Conservation (phyloP, 169 alveolate species). For the Cryptosporidium meleagridis region DNA sequence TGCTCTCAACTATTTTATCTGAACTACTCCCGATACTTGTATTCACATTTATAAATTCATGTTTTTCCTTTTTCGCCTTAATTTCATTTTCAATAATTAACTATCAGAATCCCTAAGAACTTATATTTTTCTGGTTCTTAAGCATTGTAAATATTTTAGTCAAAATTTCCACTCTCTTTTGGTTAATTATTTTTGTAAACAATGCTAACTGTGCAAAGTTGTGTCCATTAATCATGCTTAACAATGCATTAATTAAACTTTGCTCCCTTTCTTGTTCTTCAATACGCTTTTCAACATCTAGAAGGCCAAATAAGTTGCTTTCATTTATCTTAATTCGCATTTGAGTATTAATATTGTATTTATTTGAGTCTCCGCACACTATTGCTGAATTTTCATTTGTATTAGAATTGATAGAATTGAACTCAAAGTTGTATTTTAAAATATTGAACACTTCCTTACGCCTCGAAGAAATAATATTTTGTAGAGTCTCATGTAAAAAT, state of each 20-base stretch:
- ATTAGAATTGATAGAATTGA: background rate
- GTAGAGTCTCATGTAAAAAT: background rate
- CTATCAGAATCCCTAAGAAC: constrained; percentile 2
- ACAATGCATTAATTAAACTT: constrained; percentile 16
- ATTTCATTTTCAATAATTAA: constrained; percentile 38
- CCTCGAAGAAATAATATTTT: background rate
- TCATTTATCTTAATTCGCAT: background rate
- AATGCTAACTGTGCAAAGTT: constrained; percentile 10
- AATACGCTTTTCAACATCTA: constrained; percentile 54
- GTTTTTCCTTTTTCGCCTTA: constrained; percentile 21
- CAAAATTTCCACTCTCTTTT: background rate
- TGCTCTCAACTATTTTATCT: constrained; percentile 22
- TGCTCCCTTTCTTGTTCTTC: constrained; percentile 60
- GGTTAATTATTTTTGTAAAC: constrained; percentile 16
- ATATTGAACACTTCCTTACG: constrained; percentile 1
- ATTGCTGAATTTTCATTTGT: background rate
- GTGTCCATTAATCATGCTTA: constrained; percentile 7
- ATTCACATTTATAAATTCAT: constrained; percentile 14
- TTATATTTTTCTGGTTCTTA: background rate
- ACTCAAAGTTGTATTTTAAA: background rate
- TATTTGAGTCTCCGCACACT: background rate
- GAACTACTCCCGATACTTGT: constrained; percentile 58
- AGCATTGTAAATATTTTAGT: background rate
- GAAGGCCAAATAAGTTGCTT: constrained; percentile 6
- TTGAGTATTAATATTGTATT: background rate